Conservation (phyloP, 2,329 filamentous ascomycete species). For the Gnomoniopsis smithogilvyi region DNA sequence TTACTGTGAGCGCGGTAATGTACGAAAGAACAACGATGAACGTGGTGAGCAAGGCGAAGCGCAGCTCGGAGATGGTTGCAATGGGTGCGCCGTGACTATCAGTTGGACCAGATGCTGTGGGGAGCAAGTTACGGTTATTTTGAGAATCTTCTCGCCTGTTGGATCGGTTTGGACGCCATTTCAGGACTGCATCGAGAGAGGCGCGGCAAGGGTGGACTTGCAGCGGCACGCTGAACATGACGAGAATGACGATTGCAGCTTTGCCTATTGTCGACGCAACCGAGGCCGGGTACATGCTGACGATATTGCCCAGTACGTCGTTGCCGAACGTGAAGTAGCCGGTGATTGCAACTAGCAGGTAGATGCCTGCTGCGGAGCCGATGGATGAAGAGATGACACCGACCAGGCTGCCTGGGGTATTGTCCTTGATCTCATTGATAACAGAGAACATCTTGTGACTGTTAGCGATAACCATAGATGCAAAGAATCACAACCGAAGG, state of each 20-base stretch:
- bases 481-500: not conserved
- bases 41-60: constrained; percentile 88
- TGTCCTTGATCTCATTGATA: constrained; percentile 87
- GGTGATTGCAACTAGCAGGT: constrained; percentile 88
- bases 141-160: constrained; percentile 39
- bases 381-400: constrained; percentile 80
- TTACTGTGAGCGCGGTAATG: constrained; percentile 84
- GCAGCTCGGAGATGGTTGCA: constrained; percentile 74
- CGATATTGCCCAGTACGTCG: constrained; percentile 85
- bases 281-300: constrained; percentile 81
- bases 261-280: constrained; percentile 88
- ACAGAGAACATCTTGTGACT: constrained; percentile 88
- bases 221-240: constrained; percentile 93
- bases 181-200: constrained; percentile 90
- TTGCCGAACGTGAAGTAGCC: constrained; percentile 96
- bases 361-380: constrained; percentile 81
- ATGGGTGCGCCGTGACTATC: constrained; percentile 51
- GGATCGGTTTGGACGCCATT: constrained; percentile 69
- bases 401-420: constrained; percentile 72
- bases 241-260: constrained; percentile 90
- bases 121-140: constrained; percentile 41
- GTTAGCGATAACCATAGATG: constrained; percentile 25
- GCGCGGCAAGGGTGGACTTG: constrained; percentile 95
- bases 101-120: constrained; percentile 28
- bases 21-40: constrained; percentile 82